Base-by-base conservation (phyloP, 2,329 filamentous ascomycete genomes). In the Penicillium digitatum region DNA sequence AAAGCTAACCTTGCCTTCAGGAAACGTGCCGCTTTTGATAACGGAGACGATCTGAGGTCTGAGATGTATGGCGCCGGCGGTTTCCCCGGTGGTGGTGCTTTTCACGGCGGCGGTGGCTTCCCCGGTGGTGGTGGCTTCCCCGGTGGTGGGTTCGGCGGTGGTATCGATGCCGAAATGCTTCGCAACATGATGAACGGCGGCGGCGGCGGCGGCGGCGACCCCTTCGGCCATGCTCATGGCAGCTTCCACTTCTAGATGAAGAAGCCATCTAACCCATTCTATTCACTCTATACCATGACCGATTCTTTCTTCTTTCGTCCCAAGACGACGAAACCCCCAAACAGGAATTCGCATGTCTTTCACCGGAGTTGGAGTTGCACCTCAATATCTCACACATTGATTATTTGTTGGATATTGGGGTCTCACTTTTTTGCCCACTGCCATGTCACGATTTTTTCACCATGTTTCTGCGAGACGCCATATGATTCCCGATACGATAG, bases 1-100 rank as follows among this genome's bases (percentile, higher is more conserved):
- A 35, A 37, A 50, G 34, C 51, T 60, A 64, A 66, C 54, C 32
- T 29, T 38, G 34, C 37, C 10, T 5, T 45, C 58, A 90, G 88
- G 75, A 97, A 96, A 79, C 87, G 90, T 64, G 88, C 89, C 62
- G 82, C 88, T 50, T 99, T 95, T 70, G 93, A 99, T 71, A 94
- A 87, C 63, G 94, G 94, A 35, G 90, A 94, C 56, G 93, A 99
- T 71, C 83, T 96, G 29, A 82, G 94, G 55, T 82, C 85, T 48
- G 92, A 96, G 68, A 92, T 93, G 84, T 94, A 93, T 65, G 81
- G 85, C 51, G 84, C 85, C 54, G 81, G 80, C 46, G 72, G 72
- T 29, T 73, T 75, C 38, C 65, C 66, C 50, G 71, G 72, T n/a
- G 40, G 26, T 42, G 83, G 83, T 44, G 86, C 84, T 42, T 84